phyloP scores from a whole-genome alignment of 768 basidiomycete genomes.

The Boletus tylopilopsis region DNA sequence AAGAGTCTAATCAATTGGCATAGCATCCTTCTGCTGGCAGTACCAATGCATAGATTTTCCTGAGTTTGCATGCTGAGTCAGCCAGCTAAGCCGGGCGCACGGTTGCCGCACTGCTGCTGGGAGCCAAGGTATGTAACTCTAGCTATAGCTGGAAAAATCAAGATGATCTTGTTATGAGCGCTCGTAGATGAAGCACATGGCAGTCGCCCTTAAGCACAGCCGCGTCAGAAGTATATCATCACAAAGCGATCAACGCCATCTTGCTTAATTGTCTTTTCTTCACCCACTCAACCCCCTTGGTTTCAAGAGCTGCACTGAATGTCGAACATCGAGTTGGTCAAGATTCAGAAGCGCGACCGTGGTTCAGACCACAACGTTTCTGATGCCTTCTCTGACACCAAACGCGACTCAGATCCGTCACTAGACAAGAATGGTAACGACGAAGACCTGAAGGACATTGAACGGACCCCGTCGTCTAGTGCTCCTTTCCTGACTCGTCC shows the following conservation, averaged over 20 bases:
- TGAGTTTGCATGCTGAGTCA: too few relatives aligned
- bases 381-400: background rate
- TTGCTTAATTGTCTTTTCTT: background rate
- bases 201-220: background rate
- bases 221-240: background rate
- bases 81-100: too few relatives aligned
- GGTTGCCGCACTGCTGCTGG: too few relatives aligned
- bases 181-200: too few relatives aligned
- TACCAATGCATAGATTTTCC: too few relatives aligned
- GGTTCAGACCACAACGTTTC: background rate
- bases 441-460: background rate
- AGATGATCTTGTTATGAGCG: too few relatives aligned
- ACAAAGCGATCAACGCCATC: background rate
- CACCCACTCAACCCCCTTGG: background rate
- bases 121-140: too few relatives aligned
- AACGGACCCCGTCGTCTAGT: conserved; percentile 1
- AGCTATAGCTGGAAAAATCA: too few relatives aligned
- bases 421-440: background rate
- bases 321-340: conserved; percentile 6
- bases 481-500: background rate
- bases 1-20: too few relatives aligned
- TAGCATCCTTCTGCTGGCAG: too few relatives aligned
- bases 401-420: background rate
- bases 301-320: background rate
- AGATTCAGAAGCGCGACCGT: background rate